Percentiles rank a stretch among this genome's conserved stretches.
phyloP scores from a whole-genome alignment of 106 monocot genomes.

The Hemerocallis citrina region DNA sequence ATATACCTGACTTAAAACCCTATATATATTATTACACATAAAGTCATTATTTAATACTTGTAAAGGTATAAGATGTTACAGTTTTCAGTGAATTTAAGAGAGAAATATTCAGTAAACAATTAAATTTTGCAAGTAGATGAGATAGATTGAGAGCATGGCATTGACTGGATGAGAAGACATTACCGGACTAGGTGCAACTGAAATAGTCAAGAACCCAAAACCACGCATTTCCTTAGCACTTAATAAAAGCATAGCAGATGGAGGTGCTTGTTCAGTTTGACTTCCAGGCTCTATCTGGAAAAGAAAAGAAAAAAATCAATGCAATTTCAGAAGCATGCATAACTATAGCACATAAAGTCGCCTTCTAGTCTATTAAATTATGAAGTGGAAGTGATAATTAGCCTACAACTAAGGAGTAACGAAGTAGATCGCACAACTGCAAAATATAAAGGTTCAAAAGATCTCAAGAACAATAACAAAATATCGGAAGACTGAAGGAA shows the following conservation, averaged over 20 bases:
- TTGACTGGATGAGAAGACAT: conserved; percentile 6
- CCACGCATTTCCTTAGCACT: conserved; percentile 77
- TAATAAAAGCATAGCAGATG: conserved; percentile 73
- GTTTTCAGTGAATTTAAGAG: background rate
- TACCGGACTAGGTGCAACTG: conserved; percentile 97
- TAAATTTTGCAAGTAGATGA: background rate
- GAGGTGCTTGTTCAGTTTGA: conserved; percentile 95
- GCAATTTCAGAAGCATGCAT: background rate
- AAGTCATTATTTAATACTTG: background rate
- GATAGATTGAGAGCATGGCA: background rate
- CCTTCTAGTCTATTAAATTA: background rate
- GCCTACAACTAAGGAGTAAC: no score
- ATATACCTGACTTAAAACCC: background rate
- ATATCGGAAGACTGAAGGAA: no score
- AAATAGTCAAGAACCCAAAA: conserved; percentile 84
- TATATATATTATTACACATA: background rate
- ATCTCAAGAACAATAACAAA: background rate
- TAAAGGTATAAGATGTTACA: background rate
- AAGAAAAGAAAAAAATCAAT: conserved; percentile 1
- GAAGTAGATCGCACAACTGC: no score
- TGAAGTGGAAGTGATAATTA: no score
- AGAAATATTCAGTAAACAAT: background rate
- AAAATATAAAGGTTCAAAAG: background rate
- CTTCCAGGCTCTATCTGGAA: conserved; percentile 94
- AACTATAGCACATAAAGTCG: background rate